These are phyloP conservation scores for Aspergillus melleus DNA, from an alignment of 2,329 filamentous ascomycete species.

Conservation along the genomic window DNA sequence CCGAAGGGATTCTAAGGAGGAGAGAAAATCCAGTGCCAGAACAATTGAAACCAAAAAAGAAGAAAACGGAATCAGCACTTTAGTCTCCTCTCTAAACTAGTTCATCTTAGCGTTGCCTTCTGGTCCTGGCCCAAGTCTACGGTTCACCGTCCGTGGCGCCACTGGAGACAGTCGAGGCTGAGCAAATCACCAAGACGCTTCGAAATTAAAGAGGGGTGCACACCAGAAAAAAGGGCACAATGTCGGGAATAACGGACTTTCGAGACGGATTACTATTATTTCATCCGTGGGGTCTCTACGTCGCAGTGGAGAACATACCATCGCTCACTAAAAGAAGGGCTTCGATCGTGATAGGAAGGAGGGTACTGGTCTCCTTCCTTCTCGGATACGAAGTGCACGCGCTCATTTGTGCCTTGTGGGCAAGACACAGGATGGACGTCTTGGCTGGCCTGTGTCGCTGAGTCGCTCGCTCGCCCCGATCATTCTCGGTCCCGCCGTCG, in stretches of 20 bases:
- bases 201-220: background rate
- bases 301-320: background rate
- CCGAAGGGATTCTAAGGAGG: background rate
- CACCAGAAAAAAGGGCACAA: background rate
- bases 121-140: constrained; percentile 13
- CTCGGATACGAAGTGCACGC: background rate
- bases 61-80: background rate
- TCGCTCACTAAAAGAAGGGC: background rate
- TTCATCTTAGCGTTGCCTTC: background rate
- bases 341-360: background rate
- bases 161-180: constrained; percentile 5
- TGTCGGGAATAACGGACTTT: background rate
- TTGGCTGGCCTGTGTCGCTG: background rate
- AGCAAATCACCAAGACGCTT: constrained; percentile 6
- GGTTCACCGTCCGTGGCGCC: constrained; percentile 18
- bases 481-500: background rate
- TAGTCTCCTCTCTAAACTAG: background rate
- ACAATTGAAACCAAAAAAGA: no score
- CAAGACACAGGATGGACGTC: background rate
- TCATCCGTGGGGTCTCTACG: background rate
- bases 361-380: background rate
- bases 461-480: no score
- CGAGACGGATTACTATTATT: background rate
- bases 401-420: no score
- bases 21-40: no score